phyloP scores from a whole-genome alignment of 768 basidiomycete species.

The Kwoniella sp. region DNA sequence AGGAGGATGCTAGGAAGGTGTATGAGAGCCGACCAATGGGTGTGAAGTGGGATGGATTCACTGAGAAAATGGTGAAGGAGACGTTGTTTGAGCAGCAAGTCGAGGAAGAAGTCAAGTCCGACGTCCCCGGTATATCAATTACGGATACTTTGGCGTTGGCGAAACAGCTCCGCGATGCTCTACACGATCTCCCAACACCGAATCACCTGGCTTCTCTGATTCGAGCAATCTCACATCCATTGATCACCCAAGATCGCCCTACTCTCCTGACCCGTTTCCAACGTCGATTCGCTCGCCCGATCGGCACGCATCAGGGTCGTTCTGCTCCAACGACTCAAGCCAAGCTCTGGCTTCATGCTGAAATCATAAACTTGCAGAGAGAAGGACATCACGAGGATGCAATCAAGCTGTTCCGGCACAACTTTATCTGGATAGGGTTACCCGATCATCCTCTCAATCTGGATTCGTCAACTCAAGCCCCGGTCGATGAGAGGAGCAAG shows the following conservation, averaged over 20 bases:
- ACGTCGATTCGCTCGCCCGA: slow-evolving; percentile 5
- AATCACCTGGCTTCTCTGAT: slow-evolving; percentile 12
- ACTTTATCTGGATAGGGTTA: slow-evolving; percentile 29
- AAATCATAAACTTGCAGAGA: slow-evolving; percentile 22
- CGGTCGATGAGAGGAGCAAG: slow-evolving; percentile 6
- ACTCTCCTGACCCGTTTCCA: slow-evolving; percentile 5
- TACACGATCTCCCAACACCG: slow-evolving; percentile 13
- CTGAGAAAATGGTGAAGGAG: slow-evolving; percentile 14
- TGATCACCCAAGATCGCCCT: background rate
- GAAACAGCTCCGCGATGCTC: background rate
- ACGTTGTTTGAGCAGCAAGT: background rate
- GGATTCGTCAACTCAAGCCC: background rate
- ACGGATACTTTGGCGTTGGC: slow-evolving; percentile 4
- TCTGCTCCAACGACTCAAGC: slow-evolving; percentile 4
- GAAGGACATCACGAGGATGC: slow-evolving; percentile 18
- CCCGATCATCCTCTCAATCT: slow-evolving; percentile 10
- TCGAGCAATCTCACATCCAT: slow-evolving; percentile 6
- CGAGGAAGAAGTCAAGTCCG: slow-evolving; percentile 2
- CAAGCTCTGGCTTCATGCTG: slow-evolving; percentile 24
- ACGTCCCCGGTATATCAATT: background rate
- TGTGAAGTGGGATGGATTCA: slow-evolving; percentile 24
- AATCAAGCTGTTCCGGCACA: slow-evolving; percentile 13
- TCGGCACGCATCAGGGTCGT: background rate
- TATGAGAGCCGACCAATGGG: slow-evolving; percentile 9
- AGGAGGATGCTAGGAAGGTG: slow-evolving; percentile 19